phyloP scores from a whole-genome alignment of 1,139 yeast species.

The Spathaspora sp. region DNA sequence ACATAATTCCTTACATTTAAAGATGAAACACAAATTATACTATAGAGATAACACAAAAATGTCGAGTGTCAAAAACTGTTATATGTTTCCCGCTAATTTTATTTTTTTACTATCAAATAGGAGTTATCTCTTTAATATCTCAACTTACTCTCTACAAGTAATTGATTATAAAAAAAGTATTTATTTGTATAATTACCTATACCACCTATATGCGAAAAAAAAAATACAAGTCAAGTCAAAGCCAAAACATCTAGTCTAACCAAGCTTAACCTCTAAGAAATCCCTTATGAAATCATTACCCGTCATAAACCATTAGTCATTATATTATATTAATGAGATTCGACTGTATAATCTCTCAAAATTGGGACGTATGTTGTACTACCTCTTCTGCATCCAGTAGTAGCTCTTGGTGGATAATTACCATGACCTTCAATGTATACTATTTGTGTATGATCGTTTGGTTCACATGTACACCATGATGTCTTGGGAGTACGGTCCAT shows the following conservation, averaged over 20 bases:
- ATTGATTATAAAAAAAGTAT: no score
- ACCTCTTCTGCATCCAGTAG: constrained; percentile 32
- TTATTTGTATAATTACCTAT: neutral
- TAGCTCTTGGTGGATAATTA: constrained; percentile 44
- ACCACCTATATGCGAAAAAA: neutral
- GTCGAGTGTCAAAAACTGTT: no score
- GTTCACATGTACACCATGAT: constrained; percentile 43
- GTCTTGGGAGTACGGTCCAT: constrained; percentile 36
- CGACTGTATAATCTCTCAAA: neutral
- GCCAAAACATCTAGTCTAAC: neutral
- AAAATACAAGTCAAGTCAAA: neutral
- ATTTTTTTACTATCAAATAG: no score
- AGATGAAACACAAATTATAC: no score
- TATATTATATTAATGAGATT: neutral
- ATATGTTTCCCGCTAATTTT: no score
- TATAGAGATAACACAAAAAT: no score
- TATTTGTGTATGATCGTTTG: constrained; percentile 15
- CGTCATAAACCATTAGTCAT: neutral
- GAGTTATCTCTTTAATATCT: neutral
- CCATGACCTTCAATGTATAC: constrained; percentile 20
- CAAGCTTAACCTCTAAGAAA: neutral
- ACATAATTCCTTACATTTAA: no score
- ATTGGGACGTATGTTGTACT: constrained; percentile 6
- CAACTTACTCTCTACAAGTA: no score
- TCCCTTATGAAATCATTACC: neutral